phyloP scores from a whole-genome alignment of 495 filamentous ascomycete genomes.

The Penicillium ucsense region DNA sequence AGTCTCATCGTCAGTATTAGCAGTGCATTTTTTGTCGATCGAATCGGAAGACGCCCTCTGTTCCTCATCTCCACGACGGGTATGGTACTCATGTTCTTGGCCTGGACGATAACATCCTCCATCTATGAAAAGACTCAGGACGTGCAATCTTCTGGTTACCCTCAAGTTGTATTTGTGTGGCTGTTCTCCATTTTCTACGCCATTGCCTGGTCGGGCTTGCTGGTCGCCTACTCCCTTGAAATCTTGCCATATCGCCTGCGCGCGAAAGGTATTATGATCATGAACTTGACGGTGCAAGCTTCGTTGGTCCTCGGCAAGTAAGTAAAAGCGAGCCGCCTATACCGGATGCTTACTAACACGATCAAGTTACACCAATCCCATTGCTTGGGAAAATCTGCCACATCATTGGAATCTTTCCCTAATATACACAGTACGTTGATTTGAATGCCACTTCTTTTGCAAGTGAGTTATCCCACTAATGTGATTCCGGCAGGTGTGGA shows the following conservation, averaged over 20 bases:
- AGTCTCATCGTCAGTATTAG: constrained; percentile 39
- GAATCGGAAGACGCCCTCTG: constrained; percentile 43
- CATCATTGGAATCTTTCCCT: constrained; percentile 46
- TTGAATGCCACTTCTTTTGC: not conserved
- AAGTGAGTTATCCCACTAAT: not conserved
- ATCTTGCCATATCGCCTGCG: constrained; percentile 55
- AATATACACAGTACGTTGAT: constrained; percentile 37
- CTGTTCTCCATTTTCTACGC: constrained; percentile 46
- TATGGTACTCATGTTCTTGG: constrained; percentile 47
- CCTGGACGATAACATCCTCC: constrained; percentile 45
- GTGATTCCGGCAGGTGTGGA: constrained; percentile 27
- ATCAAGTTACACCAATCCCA: constrained; percentile 35
- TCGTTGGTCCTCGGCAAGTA: constrained; percentile 44
- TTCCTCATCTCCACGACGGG: constrained; percentile 47
- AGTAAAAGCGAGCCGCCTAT: constrained; percentile 10
- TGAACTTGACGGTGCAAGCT: constrained; percentile 50
- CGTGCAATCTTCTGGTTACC: constrained; percentile 37
- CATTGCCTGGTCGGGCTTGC: constrained; percentile 49
- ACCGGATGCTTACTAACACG: not conserved
- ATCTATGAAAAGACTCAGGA: constrained; percentile 38
- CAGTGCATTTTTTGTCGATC: constrained; percentile 48
- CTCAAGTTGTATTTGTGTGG: constrained; percentile 50
- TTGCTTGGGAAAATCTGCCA: constrained; percentile 43
- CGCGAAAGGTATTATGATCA: constrained; percentile 58
- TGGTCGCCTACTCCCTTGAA: constrained; percentile 53